These are phyloP conservation scores for Aspergillus unguis DNA, from an alignment of 2,329 filamentous ascomycete species.

Conservation along the genomic window DNA sequence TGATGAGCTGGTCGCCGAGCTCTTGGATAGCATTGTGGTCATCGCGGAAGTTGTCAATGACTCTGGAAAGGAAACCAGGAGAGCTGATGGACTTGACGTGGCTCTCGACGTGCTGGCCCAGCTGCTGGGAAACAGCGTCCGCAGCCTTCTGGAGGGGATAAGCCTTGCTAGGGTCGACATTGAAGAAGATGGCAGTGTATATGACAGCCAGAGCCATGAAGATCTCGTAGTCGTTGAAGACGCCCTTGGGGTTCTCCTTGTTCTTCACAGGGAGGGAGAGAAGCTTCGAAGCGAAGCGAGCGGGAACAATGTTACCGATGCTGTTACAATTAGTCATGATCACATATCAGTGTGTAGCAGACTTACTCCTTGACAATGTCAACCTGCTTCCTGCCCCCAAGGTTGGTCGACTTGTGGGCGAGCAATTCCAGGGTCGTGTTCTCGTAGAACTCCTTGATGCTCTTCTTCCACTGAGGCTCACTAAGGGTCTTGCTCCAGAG, in stretches of 20 bases:
- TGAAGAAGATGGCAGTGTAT: slow-evolving; percentile 63
- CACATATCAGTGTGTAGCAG: neutral
- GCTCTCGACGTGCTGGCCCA: slow-evolving; percentile 61
- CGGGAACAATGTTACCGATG: slow-evolving; percentile 53
- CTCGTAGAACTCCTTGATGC: slow-evolving; percentile 66
- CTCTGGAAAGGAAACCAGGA: slow-evolving; percentile 54
- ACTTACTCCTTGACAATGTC: slow-evolving; percentile 62
- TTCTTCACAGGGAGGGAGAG: slow-evolving; percentile 57
- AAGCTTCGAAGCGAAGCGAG: slow-evolving; percentile 55
- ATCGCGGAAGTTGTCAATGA: slow-evolving; percentile 47
- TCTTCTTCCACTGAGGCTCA: slow-evolving; percentile 58
- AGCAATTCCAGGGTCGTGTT: slow-evolving; percentile 61
- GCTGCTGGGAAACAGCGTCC: slow-evolving; percentile 54
- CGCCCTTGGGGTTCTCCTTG: slow-evolving; percentile 47
- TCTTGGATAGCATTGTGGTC: slow-evolving; percentile 57
- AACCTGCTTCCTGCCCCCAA: slow-evolving; percentile 62
- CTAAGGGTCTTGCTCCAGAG: slow-evolving; percentile 61
- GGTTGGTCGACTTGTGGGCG: slow-evolving; percentile 60
- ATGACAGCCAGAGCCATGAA: slow-evolving; percentile 62
- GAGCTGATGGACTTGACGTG: slow-evolving; percentile 61
- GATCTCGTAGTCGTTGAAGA: slow-evolving; percentile 57
- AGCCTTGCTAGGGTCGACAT: slow-evolving; percentile 63
- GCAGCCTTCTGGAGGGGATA: slow-evolving; percentile 62
- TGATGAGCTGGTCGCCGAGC: slow-evolving; percentile 65
- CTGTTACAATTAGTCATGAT: slow-evolving; percentile 12